Conservation (phyloP, 1,284 basidiomycete species). For the Leccinum olivaceoglutinosum region DNA sequence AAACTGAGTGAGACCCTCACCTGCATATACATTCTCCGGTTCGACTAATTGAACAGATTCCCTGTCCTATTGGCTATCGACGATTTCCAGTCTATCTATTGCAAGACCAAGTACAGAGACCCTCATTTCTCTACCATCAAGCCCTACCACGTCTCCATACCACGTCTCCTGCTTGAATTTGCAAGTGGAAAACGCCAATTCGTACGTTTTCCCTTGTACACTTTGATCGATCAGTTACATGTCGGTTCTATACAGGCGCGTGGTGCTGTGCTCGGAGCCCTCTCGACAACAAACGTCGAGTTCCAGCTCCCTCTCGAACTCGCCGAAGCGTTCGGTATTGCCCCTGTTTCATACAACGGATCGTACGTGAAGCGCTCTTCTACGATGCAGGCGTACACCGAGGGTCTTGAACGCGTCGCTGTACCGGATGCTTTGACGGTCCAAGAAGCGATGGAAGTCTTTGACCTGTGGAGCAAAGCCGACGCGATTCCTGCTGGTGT, state of each 20-base stretch:
- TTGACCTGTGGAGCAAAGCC: constrained; percentile 66
- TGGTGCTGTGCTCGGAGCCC: constrained; percentile 63
- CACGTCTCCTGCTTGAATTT: constrained; percentile 75
- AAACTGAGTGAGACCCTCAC: constrained; percentile 49
- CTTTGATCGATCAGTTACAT: background rate
- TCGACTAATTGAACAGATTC: constrained; percentile 24
- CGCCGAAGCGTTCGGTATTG: constrained; percentile 44
- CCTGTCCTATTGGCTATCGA: constrained; percentile 86
- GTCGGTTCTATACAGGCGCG: constrained; percentile 35
- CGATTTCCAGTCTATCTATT: constrained; percentile 81
- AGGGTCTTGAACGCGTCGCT: constrained; percentile 47
- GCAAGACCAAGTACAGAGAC: constrained; percentile 69
- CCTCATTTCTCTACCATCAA: constrained; percentile 70
- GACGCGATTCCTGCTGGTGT: constrained; percentile 27
- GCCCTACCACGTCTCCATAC: constrained; percentile 78
- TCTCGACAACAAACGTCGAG: constrained; percentile 50
- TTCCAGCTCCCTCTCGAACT: constrained; percentile 58
- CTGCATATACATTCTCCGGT: constrained; percentile 8
- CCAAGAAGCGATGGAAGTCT: constrained; percentile 60
- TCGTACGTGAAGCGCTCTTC: constrained; percentile 48
- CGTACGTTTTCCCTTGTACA: constrained; percentile 41
- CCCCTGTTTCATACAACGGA: constrained; percentile 33
- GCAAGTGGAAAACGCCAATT: constrained; percentile 65
- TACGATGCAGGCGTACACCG: constrained; percentile 43
- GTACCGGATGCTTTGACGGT: constrained; percentile 57